Evolutionary conservation across 768 basidiomycete species (phyloP).

Genomic region (Pisolithus sp.): DNA sequence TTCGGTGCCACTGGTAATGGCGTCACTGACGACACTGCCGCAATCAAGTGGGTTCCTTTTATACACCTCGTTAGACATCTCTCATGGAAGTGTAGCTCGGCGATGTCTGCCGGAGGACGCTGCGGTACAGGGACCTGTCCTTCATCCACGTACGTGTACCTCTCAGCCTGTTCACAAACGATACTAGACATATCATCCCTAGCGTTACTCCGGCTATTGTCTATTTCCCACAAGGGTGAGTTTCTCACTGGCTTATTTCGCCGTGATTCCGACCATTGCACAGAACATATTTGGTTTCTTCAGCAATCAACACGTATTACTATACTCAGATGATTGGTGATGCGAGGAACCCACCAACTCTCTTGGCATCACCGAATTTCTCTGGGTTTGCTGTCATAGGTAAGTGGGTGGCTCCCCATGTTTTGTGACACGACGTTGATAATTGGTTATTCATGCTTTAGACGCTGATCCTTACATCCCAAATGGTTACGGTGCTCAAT

Average conservation of each 20-base stretch:
- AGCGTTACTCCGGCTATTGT: conserved; percentile 62
- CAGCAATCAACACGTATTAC: conserved; percentile 22
- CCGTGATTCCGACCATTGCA: not conserved
- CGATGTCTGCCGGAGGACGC: conserved; percentile 52
- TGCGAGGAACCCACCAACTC: conserved; percentile 25
- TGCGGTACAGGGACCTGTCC: conserved; percentile 51
- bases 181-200: not conserved
- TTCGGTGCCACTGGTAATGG: conserved; percentile 51
- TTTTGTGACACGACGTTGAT: not conserved
- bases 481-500: conserved; percentile 50
- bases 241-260: not conserved
- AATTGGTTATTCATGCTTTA: conserved; percentile 13
- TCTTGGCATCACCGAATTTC: conserved; percentile 26
- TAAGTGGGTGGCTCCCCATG: conserved; percentile 1
- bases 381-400: conserved; percentile 29
- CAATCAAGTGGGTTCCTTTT: conserved; percentile 49
- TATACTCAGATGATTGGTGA: conserved; percentile 32
- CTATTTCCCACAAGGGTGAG: conserved; percentile 64
- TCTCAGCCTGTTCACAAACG: not conserved
- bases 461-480: conserved; percentile 69
- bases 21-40: conserved; percentile 61
- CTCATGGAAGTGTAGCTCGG: conserved; percentile 33
- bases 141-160: conserved; percentile 42
- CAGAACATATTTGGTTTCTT: conserved; percentile 17
- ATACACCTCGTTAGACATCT: not conserved